phyloP scores from a whole-genome alignment of 1,139 yeast species.

The Petasospora rhodanensis region DNA sequence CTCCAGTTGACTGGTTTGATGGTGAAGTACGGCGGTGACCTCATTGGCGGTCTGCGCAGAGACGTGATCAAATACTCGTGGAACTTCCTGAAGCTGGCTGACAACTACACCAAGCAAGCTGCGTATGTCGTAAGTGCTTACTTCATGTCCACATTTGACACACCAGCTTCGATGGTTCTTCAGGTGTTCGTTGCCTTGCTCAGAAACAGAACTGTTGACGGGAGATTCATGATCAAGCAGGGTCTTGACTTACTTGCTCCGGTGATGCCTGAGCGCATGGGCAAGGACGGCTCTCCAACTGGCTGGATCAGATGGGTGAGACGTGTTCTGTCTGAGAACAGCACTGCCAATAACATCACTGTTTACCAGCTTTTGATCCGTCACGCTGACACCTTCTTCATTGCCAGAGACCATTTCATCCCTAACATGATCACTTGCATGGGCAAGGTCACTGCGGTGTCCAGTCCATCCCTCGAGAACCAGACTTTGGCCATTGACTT shows the following conservation, averaged over 20 bases:
- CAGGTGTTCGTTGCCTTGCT: conserved; percentile 90
- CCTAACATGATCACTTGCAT: conserved; percentile 90
- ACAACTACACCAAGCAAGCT: conserved; percentile 83
- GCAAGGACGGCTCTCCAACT: conserved; percentile 51
- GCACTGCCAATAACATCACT: conserved; percentile 65
- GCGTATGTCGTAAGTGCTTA: conserved; percentile 88
- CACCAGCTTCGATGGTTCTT: conserved; percentile 83
- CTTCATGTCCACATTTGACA: conserved; percentile 84
- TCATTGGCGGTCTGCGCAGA: conserved; percentile 63
- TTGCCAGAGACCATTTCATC: conserved; percentile 83
- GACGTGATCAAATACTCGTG: conserved; percentile 92
- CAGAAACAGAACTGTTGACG: conserved; percentile 82
- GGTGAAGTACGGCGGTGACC: conserved; percentile 62
- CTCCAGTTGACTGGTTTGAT: conserved; percentile 78
- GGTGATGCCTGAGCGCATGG: conserved; percentile 70
- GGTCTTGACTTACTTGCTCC: conserved; percentile 90
- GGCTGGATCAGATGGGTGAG: conserved; percentile 97
- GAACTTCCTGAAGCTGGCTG: conserved; percentile 89
- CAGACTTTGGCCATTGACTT: conserved; percentile 84
- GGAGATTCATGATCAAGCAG: conserved; percentile 77
- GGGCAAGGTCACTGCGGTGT: conserved; percentile 82
- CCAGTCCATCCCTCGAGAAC: conserved; percentile 77
- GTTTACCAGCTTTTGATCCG: conserved; percentile 87
- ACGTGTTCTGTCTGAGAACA: conserved; percentile 84
- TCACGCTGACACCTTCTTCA: conserved; percentile 79